These are phyloP conservation scores for Hansfordia pulvinata DNA, from an alignment of 2,329 filamentous ascomycete species.

Conservation along the genomic window DNA sequence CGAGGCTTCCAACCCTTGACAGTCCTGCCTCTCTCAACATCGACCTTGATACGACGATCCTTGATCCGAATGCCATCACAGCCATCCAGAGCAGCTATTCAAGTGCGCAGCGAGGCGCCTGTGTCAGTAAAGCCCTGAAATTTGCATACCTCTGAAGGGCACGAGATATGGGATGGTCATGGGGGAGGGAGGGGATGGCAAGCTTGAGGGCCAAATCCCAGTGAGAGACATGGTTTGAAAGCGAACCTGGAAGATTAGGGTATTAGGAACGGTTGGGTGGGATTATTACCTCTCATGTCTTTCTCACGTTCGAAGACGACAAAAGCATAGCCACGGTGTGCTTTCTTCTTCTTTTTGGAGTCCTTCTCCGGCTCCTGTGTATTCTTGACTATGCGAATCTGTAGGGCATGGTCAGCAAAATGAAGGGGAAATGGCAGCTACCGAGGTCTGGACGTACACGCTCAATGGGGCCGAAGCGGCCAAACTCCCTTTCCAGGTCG, in stretches of 20 bases:
- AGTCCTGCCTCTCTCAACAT: slow-evolving; percentile 90
- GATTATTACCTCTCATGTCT: slow-evolving; percentile 92
- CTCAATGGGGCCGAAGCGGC: slow-evolving; percentile 86
- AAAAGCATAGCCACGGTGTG: slow-evolving; percentile 86
- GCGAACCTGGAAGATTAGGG: slow-evolving; percentile 11
- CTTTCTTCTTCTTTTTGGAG: slow-evolving; percentile 69
- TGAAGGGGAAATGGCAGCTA: not conserved
- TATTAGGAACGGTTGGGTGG: slow-evolving; percentile 25
- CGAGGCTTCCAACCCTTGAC: slow-evolving; percentile 88
- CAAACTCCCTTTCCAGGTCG: slow-evolving; percentile 88
- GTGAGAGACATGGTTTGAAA: slow-evolving; percentile 23
- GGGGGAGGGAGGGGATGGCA: slow-evolving; percentile 27
- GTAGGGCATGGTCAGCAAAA: slow-evolving; percentile 4
- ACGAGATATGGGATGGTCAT: slow-evolving; percentile 2
- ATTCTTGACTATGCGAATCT: slow-evolving; percentile 83
- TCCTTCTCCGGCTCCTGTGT: slow-evolving; percentile 53
- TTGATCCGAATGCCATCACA: slow-evolving; percentile 86
- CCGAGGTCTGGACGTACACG: slow-evolving; percentile 41
- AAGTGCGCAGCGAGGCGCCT: slow-evolving; percentile 42
- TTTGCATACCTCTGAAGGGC: slow-evolving; percentile 25
- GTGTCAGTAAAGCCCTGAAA: slow-evolving; percentile 57
- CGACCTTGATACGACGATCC: slow-evolving; percentile 81
- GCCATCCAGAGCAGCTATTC: slow-evolving; percentile 75
- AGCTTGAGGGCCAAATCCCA: slow-evolving; percentile 45
- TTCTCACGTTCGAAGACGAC: slow-evolving; percentile 94